Evolutionary conservation across 2,329 filamentous ascomycete species (phyloP), one percentile per base, ranked within the genome.

Genomic region (Fusarium verrucosum): DNA sequence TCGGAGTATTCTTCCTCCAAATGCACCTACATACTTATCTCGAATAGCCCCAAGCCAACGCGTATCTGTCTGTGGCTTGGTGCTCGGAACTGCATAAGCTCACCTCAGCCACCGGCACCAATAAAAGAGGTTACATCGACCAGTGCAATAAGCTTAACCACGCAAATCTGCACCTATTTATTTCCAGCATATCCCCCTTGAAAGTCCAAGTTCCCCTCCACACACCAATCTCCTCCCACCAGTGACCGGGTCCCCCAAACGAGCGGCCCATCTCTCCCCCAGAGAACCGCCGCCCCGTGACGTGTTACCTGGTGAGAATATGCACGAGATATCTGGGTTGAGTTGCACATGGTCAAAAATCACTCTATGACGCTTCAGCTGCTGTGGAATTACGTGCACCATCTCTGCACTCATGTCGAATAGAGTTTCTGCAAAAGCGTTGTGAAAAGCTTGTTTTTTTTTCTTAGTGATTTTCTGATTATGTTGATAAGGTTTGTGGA

Each of bases 121-220:
- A 54, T 35, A 5, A 23, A 10, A 23, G 13, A n/a, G 13, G 9
- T 10, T 19, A 22, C n/a, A 54, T 50, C 33, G 13, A 19, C 16
- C 23, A 50, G 19, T 36, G 23, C 16, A 58, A 36, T 50, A 57
- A 58, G 54, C 54, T 50, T 58, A 58, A 58, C 41, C 45, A 49
- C n/a, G 16, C 5, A 26, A 16, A 20, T 13, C 32, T 20, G 17
- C n/a, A n/a, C n/a, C n/a, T 26, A n/a, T 40, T 26, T 47, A 47
- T 40, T 26, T 10, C 44, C 44, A 20, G 32, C 14, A 26, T 47
- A 45, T 45, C 35, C 14, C n/a, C 43, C 20, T 19, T 16, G 5
- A 7, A 45, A 45, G 28, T 23, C 26, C 22, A 45, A 35, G 11
- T 17, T 23, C n/a, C 7, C n/a, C n/a, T n/a, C 8, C 13, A 25